phyloP scores from a whole-genome alignment of 2,329 filamentous ascomycete species.

The Delphinella strobiligena region DNA sequence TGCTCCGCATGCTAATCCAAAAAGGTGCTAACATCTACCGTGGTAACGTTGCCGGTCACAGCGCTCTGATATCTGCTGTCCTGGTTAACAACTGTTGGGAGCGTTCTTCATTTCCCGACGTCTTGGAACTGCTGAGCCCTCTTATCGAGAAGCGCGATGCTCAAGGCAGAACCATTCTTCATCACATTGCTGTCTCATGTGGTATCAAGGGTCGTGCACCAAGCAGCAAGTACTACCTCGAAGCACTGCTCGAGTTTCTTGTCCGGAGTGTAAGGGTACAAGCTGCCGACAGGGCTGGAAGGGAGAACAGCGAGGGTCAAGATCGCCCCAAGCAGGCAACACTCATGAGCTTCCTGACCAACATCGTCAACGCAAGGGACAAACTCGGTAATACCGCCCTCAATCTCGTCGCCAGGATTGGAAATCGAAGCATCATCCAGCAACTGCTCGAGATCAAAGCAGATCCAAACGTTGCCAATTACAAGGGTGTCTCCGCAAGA shows the following conservation, averaged over 20 bases:
- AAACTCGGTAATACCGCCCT: conserved; percentile 89
- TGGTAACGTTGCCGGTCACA: conserved; percentile 82
- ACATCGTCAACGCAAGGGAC: conserved; percentile 93
- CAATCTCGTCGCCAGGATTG: conserved; percentile 85
- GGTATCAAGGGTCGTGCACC: conserved; percentile 87
- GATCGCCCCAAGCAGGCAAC: conserved; percentile 43
- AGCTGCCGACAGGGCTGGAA: conserved; percentile 6
- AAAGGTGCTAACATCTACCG: conserved; percentile 80
- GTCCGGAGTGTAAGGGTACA: conserved; percentile 51
- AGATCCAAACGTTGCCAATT: conserved; percentile 82
- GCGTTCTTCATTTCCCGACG: conserved; percentile 75
- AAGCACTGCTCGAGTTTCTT: conserved; percentile 87
- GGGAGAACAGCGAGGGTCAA: background rate
- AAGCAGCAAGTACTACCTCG: conserved; percentile 90
- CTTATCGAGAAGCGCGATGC: conserved; percentile 86
- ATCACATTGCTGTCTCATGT: conserved; percentile 92
- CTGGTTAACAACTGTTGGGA: conserved; percentile 92
- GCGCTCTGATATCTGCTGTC: conserved; percentile 83
- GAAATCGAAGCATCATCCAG: conserved; percentile 90
- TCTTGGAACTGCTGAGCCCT: conserved; percentile 76
- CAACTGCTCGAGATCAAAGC: conserved; percentile 91
- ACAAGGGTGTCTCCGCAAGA: conserved; percentile 75
- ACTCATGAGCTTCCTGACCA: conserved; percentile 85
- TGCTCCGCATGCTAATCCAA: conserved; percentile 69
- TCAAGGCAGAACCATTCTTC: conserved; percentile 80